Percentiles rank a stretch among this genome's conserved stretches.
phyloP scores from a whole-genome alignment of 768 basidiomycete genomes.

The Leccinum variicolor region DNA sequence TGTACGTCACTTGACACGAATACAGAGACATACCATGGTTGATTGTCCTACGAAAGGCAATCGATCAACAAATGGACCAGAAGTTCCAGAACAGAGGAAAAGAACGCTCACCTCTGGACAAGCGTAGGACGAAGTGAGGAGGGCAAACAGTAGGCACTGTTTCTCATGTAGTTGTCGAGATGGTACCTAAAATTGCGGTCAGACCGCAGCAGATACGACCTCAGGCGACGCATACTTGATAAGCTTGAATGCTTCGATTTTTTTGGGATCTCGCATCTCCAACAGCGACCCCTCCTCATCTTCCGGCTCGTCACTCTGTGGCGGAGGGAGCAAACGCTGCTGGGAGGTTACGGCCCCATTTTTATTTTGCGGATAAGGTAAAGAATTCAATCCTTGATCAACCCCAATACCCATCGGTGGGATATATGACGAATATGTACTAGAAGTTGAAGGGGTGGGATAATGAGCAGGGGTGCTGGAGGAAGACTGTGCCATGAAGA shows the following conservation, averaged over 20 bases:
- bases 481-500: slow-evolving; percentile 53
- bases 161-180: slow-evolving; percentile 84
- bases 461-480: slow-evolving; percentile 42
- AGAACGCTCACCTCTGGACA: slow-evolving; percentile 65
- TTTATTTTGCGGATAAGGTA: slow-evolving; percentile 45
- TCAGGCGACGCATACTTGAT: slow-evolving; percentile 53
- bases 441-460: slow-evolving; percentile 35
- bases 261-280: slow-evolving; percentile 56
- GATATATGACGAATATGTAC: slow-evolving; percentile 45
- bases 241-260: slow-evolving; percentile 76
- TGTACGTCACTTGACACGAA: background rate
- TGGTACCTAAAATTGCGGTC: slow-evolving; percentile 60
- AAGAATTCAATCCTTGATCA: slow-evolving; percentile 49
- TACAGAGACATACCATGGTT: slow-evolving; percentile 65
- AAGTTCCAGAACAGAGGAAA: background rate
- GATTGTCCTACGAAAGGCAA: slow-evolving; percentile 52
- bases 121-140: slow-evolving; percentile 83
- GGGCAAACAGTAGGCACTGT: slow-evolving; percentile 84
- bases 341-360: slow-evolving; percentile 20
- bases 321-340: slow-evolving; percentile 21
- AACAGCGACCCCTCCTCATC: slow-evolving; percentile 47
- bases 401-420: slow-evolving; percentile 55
- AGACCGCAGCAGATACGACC: background rate
- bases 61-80: background rate
- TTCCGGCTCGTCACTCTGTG: slow-evolving; percentile 42